Base-by-base conservation (phyloP, 768 basidiomycete species). In the Panaeolus cyanescens region DNA sequence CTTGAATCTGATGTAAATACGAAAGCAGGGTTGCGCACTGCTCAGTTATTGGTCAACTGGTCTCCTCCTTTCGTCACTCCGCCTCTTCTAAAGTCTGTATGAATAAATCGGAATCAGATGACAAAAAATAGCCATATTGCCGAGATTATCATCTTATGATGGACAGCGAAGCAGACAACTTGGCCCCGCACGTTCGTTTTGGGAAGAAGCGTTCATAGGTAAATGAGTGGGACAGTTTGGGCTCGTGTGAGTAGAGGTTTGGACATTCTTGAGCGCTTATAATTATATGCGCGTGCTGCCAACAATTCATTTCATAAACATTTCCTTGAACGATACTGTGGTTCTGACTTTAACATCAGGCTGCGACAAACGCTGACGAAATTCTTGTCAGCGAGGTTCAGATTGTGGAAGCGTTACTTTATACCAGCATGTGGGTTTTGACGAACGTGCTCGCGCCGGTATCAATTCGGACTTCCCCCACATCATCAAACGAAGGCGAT, bases 151-250 rank as follows among this genome's bases (percentile, higher is more conserved):
- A 12, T 32, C 10, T 33, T 17, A 12, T 22, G 17, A 22, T 42
- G 25, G 45, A 50, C 45, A 50, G 45, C 22, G 25, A 50, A 50
- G 55, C 30, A 20, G 20, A 20, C 7, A 9, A 20, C 22, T 5
- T 34, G 25, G 7, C 55, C 34, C 55, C 32, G 55, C 55, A 56
- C 55, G 55, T 56, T 56, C 55, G 55, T 56, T 34, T 50, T 22
- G 25, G 19, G 25, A 15, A 50, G 25, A 50, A 28, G 13, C 39
- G 19, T 25, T 13, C 2, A 8, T 20, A 42, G 10, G 7, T 12
- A 4, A 9, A n/a, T 9, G 40, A 22, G 12, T 5, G 22, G 25
- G 22, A 22, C 25, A 17, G 20, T 42, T 42, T 15, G 39, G 10
- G n/a, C 39, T 4, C 6, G 39, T 40, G 39, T 19, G 45, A 28